These are phyloP conservation scores for Ganoderma resinaceum DNA, from an alignment of 1,284 basidiomycete genomes.

Conservation along the genomic window DNA sequence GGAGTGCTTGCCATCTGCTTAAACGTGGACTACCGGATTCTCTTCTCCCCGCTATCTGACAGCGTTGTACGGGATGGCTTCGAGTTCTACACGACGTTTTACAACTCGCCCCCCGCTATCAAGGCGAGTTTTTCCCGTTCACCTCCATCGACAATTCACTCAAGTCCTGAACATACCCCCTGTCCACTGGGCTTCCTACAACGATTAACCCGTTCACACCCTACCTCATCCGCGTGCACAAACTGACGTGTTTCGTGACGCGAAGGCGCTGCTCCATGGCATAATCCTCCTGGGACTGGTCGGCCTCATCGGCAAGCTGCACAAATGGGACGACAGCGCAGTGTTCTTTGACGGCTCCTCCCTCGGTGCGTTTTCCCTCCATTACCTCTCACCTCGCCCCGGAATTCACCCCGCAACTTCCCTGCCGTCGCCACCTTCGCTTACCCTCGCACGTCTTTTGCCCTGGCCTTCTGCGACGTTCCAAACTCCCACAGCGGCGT, in stretches of 20 bases:
- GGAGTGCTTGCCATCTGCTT: constrained; percentile 90
- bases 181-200: not conserved
- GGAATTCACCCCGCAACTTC: constrained; percentile 1
- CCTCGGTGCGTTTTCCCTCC: constrained; percentile 60
- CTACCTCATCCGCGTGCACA: not conserved
- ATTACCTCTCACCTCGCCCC: constrained; percentile 8
- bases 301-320: constrained; percentile 78
- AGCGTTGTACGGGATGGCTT: constrained; percentile 77
- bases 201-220: not conserved
- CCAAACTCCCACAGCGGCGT: constrained; percentile 58
- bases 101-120: constrained; percentile 88
- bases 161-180: not conserved
- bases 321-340: constrained; percentile 89
- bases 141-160: not conserved
- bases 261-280: constrained; percentile 82
- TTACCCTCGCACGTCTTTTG: not conserved
- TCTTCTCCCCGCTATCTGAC: constrained; percentile 71
- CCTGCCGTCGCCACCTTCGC: constrained; percentile 1
- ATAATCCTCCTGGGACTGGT: constrained; percentile 80
- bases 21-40: constrained; percentile 84
- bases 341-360: constrained; percentile 91
- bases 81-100: constrained; percentile 90
- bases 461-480: constrained; percentile 2
- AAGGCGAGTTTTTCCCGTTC: constrained; percentile 59
- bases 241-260: constrained; percentile 9